Evolutionary conservation across 306 rosid genomes (phyloP).

Genomic region (Notholithocarpus densiflorus): DNA sequence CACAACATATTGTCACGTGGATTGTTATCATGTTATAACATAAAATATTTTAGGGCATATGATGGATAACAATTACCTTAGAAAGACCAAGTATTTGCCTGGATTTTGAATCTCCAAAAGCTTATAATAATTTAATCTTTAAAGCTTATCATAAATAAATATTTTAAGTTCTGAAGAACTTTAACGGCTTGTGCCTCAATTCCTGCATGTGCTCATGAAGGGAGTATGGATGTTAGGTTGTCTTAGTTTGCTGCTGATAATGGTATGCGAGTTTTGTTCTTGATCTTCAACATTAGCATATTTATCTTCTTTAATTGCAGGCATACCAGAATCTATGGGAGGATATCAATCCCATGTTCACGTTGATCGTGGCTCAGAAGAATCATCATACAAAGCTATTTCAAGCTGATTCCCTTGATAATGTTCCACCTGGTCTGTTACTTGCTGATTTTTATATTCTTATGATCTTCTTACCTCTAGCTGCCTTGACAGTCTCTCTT

Average conservation of each 20-base stretch:
- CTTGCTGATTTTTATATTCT: conserved; percentile 6
- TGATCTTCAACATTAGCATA: conserved; percentile 4
- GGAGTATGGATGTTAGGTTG: neutral
- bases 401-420: conserved; percentile 48
- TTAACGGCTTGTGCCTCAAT: neutral
- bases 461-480: neutral
- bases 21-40: neutral
- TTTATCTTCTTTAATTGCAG: conserved; percentile 44
- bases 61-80: neutral
- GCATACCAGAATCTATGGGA: conserved; percentile 77
- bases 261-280: neutral
- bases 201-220: neutral
- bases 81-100: too few species aligned
- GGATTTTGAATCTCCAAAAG: too few species aligned
- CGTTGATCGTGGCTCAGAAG: conserved; percentile 81
- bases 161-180: neutral
- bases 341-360: conserved; percentile 59
- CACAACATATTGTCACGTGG: neutral
- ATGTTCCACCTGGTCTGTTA: conserved; percentile 83
- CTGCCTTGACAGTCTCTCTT: neutral
- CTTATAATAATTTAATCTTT: neutral
- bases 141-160: too few species aligned
- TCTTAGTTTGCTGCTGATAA: neutral
- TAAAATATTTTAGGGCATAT: neutral
- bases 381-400: conserved; percentile 81